Conservation (phyloP, 129 eudicot species). For the Erigeron canadensis region DNA sequence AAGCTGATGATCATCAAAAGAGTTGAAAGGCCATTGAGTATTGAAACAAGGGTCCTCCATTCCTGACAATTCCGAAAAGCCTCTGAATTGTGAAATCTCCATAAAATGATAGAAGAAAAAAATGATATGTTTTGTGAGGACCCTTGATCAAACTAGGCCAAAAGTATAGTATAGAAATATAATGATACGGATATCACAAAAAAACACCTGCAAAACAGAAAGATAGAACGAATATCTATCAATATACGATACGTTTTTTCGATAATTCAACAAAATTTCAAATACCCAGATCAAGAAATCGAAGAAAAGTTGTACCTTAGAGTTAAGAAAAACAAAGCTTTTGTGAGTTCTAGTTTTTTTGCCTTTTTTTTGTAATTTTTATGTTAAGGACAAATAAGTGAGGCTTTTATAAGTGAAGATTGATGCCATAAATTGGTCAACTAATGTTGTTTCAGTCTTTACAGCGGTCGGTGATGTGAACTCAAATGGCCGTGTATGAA, state of each 20-base stretch:
- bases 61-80: conserved; percentile 57
- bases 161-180: not conserved
- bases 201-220: not conserved
- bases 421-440: not conserved
- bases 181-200: not conserved
- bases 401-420: not conserved
- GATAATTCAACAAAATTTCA: not conserved
- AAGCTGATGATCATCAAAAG: conserved; percentile 53
- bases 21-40: conserved; percentile 53
- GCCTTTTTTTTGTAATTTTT: not conserved
- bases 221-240: not conserved
- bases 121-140: conserved; percentile 10
- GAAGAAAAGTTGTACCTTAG: not conserved
- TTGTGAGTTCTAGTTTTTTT: not conserved
- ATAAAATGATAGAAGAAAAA: conserved; percentile 20
- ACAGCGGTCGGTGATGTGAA: not conserved
- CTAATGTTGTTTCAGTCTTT: too few species aligned
- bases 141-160: not conserved
- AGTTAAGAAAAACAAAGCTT: not conserved
- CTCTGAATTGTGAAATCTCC: conserved; percentile 56
- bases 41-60: conserved; percentile 55
- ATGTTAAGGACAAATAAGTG: not conserved
- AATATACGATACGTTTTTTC: not conserved
- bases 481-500: not conserved
- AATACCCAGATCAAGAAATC: not conserved